Evolutionary conservation across 2,329 filamentous ascomycete genomes (phyloP).

Genomic region (Blastomyces gilchristii): DNA sequence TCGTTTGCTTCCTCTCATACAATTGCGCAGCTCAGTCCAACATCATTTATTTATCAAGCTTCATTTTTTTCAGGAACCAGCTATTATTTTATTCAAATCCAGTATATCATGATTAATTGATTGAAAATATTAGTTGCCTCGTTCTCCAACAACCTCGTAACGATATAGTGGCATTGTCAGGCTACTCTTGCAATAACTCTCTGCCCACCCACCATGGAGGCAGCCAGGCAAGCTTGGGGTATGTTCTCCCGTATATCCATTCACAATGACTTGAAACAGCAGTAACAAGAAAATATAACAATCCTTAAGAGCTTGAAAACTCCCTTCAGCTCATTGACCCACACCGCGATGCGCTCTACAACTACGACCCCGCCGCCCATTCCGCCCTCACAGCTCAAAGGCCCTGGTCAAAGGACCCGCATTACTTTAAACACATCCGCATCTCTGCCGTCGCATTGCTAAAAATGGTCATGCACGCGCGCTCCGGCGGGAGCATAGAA

Average conservation of each 20-base stretch:
- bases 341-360: slow-evolving; percentile 81
- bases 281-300: neutral
- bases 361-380: slow-evolving; percentile 61
- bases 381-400: slow-evolving; percentile 53
- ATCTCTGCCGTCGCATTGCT: slow-evolving; percentile 88
- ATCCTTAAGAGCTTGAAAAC: slow-evolving; percentile 68
- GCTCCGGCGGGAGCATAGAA: slow-evolving; percentile 84
- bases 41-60: slow-evolving; percentile 9
- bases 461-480: slow-evolving; percentile 99
- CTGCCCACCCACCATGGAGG: slow-evolving; percentile 38
- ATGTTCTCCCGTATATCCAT: slow-evolving; percentile 19
- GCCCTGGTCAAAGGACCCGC: slow-evolving; percentile 68
- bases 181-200: neutral
- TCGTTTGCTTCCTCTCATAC: neutral
- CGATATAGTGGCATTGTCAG: neutral
- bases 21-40: slow-evolving; percentile 8
- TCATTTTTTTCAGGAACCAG: neutral
- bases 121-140: neutral
- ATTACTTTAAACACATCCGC: slow-evolving; percentile 87
- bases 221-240: slow-evolving; percentile 54
- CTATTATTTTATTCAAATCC: no score
- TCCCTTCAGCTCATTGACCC: slow-evolving; percentile 73
- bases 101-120: neutral
- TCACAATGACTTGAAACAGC: slow-evolving; percentile 3
- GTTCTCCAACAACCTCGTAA: neutral